phyloP scores from a whole-genome alignment of 306 rosid genomes.

The Medicago ruthenica region DNA sequence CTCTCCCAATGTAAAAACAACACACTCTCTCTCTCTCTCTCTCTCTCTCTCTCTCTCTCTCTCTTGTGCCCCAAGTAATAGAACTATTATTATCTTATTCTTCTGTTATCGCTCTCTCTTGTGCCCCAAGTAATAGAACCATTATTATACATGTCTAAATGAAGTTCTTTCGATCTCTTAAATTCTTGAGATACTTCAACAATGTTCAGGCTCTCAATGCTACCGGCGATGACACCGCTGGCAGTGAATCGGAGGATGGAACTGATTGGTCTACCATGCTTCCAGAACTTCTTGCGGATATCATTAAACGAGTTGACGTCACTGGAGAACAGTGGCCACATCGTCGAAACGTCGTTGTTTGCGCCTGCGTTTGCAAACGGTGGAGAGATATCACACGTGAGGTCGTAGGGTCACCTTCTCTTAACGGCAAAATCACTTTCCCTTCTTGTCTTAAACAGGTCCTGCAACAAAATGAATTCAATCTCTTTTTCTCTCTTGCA shows the following conservation, averaged over 20 bases:
- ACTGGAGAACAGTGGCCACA: constrained; percentile 81
- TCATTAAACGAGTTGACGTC: constrained; percentile 73
- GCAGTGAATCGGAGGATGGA: constrained; percentile 11
- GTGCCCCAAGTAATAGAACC: constrained; percentile 40
- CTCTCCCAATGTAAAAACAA: too few relatives aligned
- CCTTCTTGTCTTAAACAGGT: constrained; percentile 99
- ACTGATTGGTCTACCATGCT: constrained; percentile 78
- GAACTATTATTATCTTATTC: constrained; percentile 26
- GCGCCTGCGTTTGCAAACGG: constrained; percentile 91
- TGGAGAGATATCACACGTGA: constrained; percentile 87
- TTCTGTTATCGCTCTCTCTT: neutral
- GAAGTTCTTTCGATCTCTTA: constrained; percentile 70
- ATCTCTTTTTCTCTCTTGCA: neutral
- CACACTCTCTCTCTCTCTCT: neutral
- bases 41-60: constrained; percentile 28
- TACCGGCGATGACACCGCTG: neutral
- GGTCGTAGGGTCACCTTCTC: constrained; percentile 61
- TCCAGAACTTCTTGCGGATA: constrained; percentile 89
- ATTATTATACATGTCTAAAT: constrained; percentile 63
- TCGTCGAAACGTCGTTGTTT: constrained; percentile 82
- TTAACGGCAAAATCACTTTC: constrained; percentile 76
- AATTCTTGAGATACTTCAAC: constrained; percentile 67
- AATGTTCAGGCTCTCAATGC: constrained; percentile 38
- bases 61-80: constrained; percentile 30
- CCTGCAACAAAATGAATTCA: neutral